Conservation (phyloP, 306 rosid genomes). For the Vigna radiata region DNA sequence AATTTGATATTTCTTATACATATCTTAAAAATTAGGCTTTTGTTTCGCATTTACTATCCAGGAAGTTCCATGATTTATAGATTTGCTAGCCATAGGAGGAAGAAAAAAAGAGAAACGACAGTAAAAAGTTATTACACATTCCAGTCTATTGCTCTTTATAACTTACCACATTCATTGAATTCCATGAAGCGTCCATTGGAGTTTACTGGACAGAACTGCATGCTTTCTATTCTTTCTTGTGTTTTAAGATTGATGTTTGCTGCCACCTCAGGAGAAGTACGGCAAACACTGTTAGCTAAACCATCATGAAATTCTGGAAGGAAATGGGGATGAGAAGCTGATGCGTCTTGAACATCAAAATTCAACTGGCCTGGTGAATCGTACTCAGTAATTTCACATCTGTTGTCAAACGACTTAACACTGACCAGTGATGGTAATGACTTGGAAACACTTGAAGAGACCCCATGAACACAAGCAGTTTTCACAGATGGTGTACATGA, state of each 20-base stretch:
- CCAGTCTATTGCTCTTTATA: constrained; percentile 16
- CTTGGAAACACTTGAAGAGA: constrained; percentile 60
- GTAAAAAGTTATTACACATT: not conserved
- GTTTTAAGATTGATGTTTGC: constrained; percentile 23
- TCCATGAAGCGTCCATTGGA: constrained; percentile 51
- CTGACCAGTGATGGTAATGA: constrained; percentile 34
- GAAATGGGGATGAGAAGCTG: constrained; percentile 59
- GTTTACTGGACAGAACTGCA: constrained; percentile 40
- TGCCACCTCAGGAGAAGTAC: constrained; percentile 33
- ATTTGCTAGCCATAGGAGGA: no score
- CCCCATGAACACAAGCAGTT: constrained; percentile 52
- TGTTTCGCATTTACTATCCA: not conserved
- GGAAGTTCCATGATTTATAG: constrained; percentile 21
- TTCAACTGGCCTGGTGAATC: constrained; percentile 39
- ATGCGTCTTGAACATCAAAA: constrained; percentile 45
- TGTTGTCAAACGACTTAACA: constrained; percentile 41
- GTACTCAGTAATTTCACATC: constrained; percentile 45
- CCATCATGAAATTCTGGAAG: constrained; percentile 55
- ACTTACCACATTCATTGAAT: constrained; percentile 62
- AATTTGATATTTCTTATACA: not conserved
- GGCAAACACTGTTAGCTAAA: constrained; percentile 45
- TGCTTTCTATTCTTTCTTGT: constrained; percentile 44
- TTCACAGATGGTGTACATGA: constrained; percentile 22
- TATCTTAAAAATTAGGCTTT: not conserved
- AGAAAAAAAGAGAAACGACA: no score